Conservation (phyloP, 176 grass and related monocot genomes). For the Neostapfia colusana region DNA sequence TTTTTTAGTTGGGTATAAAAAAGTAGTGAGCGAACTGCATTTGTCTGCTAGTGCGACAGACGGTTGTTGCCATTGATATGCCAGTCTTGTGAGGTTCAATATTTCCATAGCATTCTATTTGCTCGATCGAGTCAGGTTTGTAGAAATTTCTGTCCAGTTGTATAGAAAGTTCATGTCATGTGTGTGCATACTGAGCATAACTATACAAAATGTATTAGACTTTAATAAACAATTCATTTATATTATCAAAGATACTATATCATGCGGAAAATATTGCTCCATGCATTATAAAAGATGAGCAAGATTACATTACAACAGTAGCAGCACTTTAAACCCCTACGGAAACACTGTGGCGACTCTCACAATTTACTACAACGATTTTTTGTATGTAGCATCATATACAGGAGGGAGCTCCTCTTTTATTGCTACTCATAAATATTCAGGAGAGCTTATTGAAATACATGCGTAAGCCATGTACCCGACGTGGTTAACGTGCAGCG, state of each 20-base stretch:
- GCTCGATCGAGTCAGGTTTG: not conserved
- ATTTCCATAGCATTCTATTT: not conserved
- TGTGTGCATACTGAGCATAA: too few species aligned
- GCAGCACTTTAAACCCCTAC: not conserved
- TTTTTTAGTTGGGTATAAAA: too few species aligned
- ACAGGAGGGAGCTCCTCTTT: not conserved
- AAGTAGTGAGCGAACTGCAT: not conserved
- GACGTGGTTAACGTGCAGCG: not conserved
- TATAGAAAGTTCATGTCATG: too few species aligned
- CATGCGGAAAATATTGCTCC: not conserved
- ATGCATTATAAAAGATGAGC: conserved; percentile 6
- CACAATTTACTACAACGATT: too few species aligned
- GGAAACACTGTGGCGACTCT: too few species aligned
- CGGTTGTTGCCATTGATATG: not conserved
- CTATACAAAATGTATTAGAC: too few species aligned
- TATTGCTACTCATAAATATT: not conserved
- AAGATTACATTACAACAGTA: not conserved
- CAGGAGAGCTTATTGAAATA: not conserved
- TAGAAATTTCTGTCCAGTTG: too few species aligned
- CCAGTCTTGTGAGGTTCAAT: too few species aligned
- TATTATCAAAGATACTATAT: too few species aligned
- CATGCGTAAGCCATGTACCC: not conserved
- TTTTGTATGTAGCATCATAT: not conserved
- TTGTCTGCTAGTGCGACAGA: not conserved
- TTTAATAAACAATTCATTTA: not conserved